phyloP scores from a whole-genome alignment of 768 basidiomycete genomes.

The Calocera viscosa region DNA sequence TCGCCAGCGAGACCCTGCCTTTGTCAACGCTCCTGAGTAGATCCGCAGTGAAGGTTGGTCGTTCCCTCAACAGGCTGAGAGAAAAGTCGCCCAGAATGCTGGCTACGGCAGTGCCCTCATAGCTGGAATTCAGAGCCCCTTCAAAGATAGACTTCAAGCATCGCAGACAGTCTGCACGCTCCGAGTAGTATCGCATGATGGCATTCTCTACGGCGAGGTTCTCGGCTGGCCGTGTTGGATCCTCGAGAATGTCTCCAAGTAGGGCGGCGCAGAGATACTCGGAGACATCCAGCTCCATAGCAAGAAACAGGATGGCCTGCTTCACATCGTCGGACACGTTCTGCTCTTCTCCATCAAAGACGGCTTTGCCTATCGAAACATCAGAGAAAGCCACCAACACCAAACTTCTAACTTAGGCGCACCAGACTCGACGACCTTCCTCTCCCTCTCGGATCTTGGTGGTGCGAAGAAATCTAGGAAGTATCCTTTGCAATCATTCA shows the following conservation, averaged over 20 bases:
- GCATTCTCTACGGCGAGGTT: constrained; percentile 58
- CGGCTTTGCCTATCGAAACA: constrained; percentile 45
- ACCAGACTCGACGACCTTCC: constrained; percentile 59
- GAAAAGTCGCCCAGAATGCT: constrained; percentile 31
- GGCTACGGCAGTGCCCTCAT: constrained; percentile 11
- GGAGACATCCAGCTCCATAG: constrained; percentile 68
- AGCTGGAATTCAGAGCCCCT: constrained; percentile 30
- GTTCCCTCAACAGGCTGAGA: constrained; percentile 14
- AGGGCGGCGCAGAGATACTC: constrained; percentile 57
- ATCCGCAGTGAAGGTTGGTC: background rate
- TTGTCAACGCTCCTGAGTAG: constrained; percentile 13
- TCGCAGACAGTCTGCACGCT: constrained; percentile 57
- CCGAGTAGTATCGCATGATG: constrained; percentile 53
- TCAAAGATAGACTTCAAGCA: constrained; percentile 59
- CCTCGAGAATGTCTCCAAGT: constrained; percentile 42
- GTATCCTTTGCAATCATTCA: background rate
- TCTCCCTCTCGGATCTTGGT: constrained; percentile 44
- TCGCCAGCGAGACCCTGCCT: constrained; percentile 34
- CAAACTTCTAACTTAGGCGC: constrained; percentile 5
- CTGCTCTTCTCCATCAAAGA: constrained; percentile 50
- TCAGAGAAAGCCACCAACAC: constrained; percentile 11
- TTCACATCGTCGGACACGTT: constrained; percentile 70
- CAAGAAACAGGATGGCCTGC: constrained; percentile 61
- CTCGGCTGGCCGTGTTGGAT: constrained; percentile 50
- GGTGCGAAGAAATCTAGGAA: constrained; percentile 34